A percentile compares a stretch with the other conserved stretches of the same genome.
phyloP scores from a whole-genome alignment of 805 yeast species.

The Ogataea pignaliae region DNA sequence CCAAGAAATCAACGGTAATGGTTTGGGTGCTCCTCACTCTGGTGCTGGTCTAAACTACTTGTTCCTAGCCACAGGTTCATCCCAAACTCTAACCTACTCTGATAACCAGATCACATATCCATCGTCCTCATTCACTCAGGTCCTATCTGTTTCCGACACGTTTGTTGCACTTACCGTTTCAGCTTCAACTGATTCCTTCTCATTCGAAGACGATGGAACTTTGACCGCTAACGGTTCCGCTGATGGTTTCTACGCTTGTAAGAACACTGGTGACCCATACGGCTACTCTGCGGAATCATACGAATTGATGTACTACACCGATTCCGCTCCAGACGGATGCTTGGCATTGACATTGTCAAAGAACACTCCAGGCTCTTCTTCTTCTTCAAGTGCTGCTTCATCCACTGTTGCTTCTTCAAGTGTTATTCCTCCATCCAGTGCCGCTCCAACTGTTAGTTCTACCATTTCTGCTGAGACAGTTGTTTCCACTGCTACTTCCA shows the following conservation, averaged over 20 bases:
- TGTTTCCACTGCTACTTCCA: not conserved
- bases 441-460: not conserved
- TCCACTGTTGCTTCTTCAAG: not conserved
- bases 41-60: conserved; percentile 44
- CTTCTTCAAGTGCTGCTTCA: not conserved
- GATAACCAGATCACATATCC: not conserved
- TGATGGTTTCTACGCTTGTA: conserved; percentile 37
- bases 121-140: conserved; percentile 1
- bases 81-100: conserved; percentile 21
- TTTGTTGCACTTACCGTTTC: conserved; percentile 7
- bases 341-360: conserved; percentile 3
- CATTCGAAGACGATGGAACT: conserved; percentile 18
- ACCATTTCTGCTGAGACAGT: not conserved
- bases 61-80: conserved; percentile 22
- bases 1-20: conserved; percentile 26
- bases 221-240: conserved; percentile 30
- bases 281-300: conserved; percentile 28
- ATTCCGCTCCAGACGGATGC: conserved; percentile 19
- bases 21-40: conserved; percentile 33
- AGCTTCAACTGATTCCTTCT: conserved; percentile 2
- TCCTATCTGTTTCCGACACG: not conserved
- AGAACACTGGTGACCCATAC: conserved; percentile 43
- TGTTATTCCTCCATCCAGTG: not conserved
- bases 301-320: conserved; percentile 24
- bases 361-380: not conserved